Percentiles rank a stretch among this genome's conserved stretches.
Conservation (phyloP, 345 rosid genomes). For the Eucalyptus grandis region DNA sequence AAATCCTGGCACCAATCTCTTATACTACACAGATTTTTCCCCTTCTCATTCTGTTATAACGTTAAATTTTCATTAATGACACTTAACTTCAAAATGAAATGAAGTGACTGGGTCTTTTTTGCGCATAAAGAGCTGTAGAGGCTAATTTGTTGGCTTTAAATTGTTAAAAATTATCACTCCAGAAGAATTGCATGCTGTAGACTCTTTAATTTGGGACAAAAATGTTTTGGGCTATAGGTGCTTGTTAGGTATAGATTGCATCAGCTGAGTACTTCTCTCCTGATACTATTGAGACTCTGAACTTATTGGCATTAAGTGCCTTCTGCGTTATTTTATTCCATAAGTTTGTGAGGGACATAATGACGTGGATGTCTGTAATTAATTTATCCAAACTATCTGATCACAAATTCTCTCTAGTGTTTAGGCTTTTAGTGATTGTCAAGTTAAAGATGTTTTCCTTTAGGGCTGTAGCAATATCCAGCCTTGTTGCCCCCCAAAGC, state of each 20-base stretch:
- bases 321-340: background rate
- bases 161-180: background rate
- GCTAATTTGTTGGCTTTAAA: background rate
- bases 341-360: background rate
- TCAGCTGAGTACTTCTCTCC: background rate
- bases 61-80: background rate
- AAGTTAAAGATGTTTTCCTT: slow-evolving; percentile 14
- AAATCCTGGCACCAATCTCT: background rate
- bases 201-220: background rate
- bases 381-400: background rate
- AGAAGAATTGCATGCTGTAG: background rate
- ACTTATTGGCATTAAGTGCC: background rate
- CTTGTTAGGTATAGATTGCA: background rate
- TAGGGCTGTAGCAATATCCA: slow-evolving; percentile 70
- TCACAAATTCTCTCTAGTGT: background rate
- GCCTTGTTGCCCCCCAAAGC: slow-evolving; percentile 63
- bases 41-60: background rate
- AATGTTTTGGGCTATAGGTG: background rate
- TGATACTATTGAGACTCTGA: background rate
- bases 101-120: background rate
- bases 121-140: background rate
- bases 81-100: background rate
- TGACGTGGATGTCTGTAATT: background rate
- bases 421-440: background rate
- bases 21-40: background rate